Percentiles rank a stretch among this genome's conserved stretches.
phyloP scores from a whole-genome alignment of 2,329 filamentous ascomycete species.

The Colletotrichum theobromicola region DNA sequence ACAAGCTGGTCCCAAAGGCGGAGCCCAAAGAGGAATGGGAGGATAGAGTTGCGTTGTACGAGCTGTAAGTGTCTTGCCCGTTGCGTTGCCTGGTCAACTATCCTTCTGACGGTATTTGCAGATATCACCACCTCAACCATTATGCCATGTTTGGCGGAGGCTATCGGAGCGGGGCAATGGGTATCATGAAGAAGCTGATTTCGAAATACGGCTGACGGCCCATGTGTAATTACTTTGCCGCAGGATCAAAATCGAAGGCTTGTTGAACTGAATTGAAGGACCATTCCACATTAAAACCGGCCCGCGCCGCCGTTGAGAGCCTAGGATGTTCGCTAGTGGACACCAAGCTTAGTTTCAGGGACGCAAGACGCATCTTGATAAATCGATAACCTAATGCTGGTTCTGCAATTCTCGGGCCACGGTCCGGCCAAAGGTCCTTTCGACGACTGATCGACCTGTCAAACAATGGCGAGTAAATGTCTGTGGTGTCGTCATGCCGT shows the following conservation, averaged over 20 bases:
- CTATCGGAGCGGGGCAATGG: constrained; percentile 77
- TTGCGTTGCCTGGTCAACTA: background rate
- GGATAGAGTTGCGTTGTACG: constrained; percentile 83
- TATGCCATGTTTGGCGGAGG: constrained; percentile 82
- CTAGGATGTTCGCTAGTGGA: background rate
- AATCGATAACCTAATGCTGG: background rate
- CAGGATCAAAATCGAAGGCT: background rate
- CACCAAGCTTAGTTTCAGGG: background rate
- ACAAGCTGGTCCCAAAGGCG: constrained; percentile 74
- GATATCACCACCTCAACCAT: constrained; percentile 91
- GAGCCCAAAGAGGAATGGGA: constrained; percentile 84
- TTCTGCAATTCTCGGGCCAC: background rate
- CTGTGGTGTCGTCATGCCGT: constrained; percentile 15
- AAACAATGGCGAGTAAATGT: background rate
- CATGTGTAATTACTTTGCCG: background rate
- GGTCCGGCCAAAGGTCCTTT: background rate
- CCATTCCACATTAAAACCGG: constrained; percentile 6
- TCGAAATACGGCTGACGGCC: constrained; percentile 66
- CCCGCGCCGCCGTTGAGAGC: constrained; percentile 10
- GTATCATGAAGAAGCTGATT: constrained; percentile 78
- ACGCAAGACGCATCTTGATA: background rate
- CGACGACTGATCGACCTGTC: background rate
- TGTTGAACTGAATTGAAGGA: background rate
- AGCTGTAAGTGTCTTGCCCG: constrained; percentile 64
- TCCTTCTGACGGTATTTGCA: constrained; percentile 38